These are phyloP conservation scores for Echium plantagineum DNA, from an alignment of 257 asterid species.

Conservation along the genomic window DNA sequence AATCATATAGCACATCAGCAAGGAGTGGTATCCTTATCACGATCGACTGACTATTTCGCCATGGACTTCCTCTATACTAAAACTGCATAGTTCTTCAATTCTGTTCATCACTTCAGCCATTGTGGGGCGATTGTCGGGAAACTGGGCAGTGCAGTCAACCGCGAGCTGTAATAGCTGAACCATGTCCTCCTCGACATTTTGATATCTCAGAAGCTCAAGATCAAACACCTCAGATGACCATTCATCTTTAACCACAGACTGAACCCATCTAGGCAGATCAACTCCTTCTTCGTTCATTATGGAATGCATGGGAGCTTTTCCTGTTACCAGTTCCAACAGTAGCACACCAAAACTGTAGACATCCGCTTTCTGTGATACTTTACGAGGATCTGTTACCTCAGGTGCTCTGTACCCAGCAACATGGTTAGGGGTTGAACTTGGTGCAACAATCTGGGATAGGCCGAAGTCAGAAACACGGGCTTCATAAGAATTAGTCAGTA, in stretches of 20 bases:
- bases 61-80: background rate
- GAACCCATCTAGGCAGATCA: slow-evolving; percentile 17
- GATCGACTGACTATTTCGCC: slow-evolving; percentile 2
- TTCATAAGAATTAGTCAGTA: slow-evolving; percentile 10
- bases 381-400: slow-evolving; percentile 9
- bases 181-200: slow-evolving; percentile 13
- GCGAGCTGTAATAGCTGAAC: slow-evolving; percentile 15
- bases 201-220: slow-evolving; percentile 5
- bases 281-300: slow-evolving; percentile 11
- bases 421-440: background rate
- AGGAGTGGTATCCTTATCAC: background rate
- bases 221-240: slow-evolving; percentile 13
- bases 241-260: slow-evolving; percentile 11
- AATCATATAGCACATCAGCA: too few relatives aligned
- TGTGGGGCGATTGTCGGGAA: slow-evolving; percentile 13
- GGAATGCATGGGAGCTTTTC: slow-evolving; percentile 8
- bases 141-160: slow-evolving; percentile 11
- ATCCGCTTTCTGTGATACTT: slow-evolving; percentile 21
- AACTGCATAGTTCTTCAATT: slow-evolving; percentile 6
- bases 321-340: slow-evolving; percentile 17
- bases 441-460: slow-evolving; percentile 2
- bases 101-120: slow-evolving; percentile 9
- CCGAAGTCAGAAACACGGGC: slow-evolving; percentile 19
- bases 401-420: slow-evolving; percentile 19
- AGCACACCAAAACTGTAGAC: slow-evolving; percentile 31